These are phyloP conservation scores for Aureobasidium sp. DNA, from an alignment of 2,329 filamentous ascomycete genomes.

Conservation along the genomic window DNA sequence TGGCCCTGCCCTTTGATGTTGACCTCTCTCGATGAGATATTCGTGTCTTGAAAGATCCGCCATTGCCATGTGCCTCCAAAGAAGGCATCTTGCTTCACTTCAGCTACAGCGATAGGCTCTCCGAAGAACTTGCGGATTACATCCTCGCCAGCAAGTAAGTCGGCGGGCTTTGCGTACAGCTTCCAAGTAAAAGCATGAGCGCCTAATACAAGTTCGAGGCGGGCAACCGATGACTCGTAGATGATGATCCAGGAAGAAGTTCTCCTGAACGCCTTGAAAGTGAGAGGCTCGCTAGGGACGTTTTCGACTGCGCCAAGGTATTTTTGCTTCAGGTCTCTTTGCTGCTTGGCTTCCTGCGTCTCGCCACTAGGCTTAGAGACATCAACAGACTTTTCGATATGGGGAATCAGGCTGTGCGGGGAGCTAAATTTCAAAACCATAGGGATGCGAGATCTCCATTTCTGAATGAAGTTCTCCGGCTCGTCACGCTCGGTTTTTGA, in stretches of 20 bases:
- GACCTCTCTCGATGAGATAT: conserved; percentile 13
- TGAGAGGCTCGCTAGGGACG: conserved; percentile 8
- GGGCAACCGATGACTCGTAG: conserved; percentile 32
- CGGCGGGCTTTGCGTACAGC: conserved; percentile 22
- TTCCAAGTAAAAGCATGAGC: conserved; percentile 21
- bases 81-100: conserved; percentile 18
- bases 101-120: conserved; percentile 22
- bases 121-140: conserved; percentile 19
- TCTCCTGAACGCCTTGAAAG: conserved; percentile 27
- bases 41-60: conserved; percentile 29
- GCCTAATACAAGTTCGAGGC: conserved; percentile 31
- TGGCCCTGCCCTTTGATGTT: conserved; percentile 20
- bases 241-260: conserved; percentile 33
- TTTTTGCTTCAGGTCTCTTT: too few species aligned
- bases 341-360: too few species aligned
- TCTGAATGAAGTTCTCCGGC: conserved; percentile 38
- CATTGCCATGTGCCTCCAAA: conserved; percentile 36
- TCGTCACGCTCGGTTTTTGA: conserved; percentile 23
- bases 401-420: too few species aligned
- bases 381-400: too few species aligned
- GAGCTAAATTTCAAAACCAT: conserved; percentile 20
- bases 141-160: conserved; percentile 14
- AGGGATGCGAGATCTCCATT: conserved; percentile 36
- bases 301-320: too few species aligned
- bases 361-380: too few species aligned